Base-by-base conservation (phyloP, 2,329 filamentous ascomycete genomes). In the Pyricularia pennisetigena region DNA sequence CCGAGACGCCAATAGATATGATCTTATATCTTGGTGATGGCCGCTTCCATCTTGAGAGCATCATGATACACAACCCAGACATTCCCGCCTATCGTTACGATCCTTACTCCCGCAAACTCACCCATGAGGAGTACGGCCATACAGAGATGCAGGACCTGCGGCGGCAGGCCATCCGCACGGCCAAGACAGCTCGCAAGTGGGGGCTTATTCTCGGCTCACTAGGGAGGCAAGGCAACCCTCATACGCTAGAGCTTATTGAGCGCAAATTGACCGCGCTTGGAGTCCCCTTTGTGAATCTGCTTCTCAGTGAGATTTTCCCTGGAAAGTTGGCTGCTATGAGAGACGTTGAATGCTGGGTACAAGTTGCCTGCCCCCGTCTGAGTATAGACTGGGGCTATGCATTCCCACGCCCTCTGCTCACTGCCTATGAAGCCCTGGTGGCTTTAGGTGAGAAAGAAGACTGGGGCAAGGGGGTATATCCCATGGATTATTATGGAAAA, bases 311-410 rank as follows among this genome's bases (percentile, higher is more conserved):
- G 81, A 98, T 99, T 68, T 97, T 98, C 77, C 95, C 96, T 0
- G 94, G 93, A 0, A 99, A 98, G 80, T 80, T 99, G 72, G 93
- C 92, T 0, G 88, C 95, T 82, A 97, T 99, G 93, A 80, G 81
- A 32, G 94, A 98, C 74, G 92, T 99, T 2, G 94, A 97, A 76
- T 97, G 93, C 74, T 99, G 95, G 95, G 94, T 99, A 57, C 95
- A 99, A 79, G 93, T 99, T 66, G 95, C 95, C 5, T 99, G 95
- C 79, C 95, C 95, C n/a, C 83, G 95, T 66, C 76, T 99, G 76
- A 98, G 94, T 78, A 99, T 99, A 72, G 95, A 99, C 79, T 99
- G 95, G 95, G 95, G 95, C 0, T 98, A 98, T 80, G 95, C 95
- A 0, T 99, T 99, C 76, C 87, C 93, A 0, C 82, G 92, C 64